Evolutionary conservation across 2,329 filamentous ascomycete species (phyloP), one percentile per base, ranked within the genome.

Genomic region (Macrophomina pseudophaseolina): DNA sequence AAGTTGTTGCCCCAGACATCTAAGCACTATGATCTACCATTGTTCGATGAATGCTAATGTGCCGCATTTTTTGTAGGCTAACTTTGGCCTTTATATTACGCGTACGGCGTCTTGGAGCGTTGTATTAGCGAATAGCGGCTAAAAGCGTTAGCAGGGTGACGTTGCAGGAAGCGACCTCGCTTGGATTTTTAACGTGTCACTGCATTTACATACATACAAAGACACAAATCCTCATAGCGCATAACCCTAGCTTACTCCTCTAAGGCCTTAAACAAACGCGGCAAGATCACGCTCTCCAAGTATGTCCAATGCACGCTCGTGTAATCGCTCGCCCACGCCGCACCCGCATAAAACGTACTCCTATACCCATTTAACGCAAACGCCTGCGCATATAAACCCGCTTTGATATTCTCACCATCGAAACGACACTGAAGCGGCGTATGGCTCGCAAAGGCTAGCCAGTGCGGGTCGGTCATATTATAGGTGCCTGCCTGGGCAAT

Each of bases 331-430:
- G 74, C 68, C 69, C 73, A 75, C 11, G 74, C 70, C n/a, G 70
- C 70, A 2, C 74, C 74, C 3, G 72, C 74, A 65, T 67, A 76
- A 51, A 65, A 76, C 7, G 73, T 76, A 23, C 69, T 71, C 35
- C 54, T 64, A 42, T 67, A 44, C 3, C 75, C 74, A 35, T 76
- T 74, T 28, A 76, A 46, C 14, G 35, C 69, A 49, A 72, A 66
- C 64, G 75, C 42, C 23, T 69, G 42, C 14, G 66, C 66, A 64
- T 75, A 76, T 48, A 75, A 76, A 0, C 75, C 74, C 3, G 62
- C 66, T 33, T 66, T 64, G 18, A 75, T 70, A 5, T 68, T 71
- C 5, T 72, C 69, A 1, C 11, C 51, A 68, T 68, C 32, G 68
- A 69, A 2, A 72, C 65, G 71, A 16, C 72, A 54, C 35, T 71